Base-by-base conservation (phyloP, 805 yeast species). In the Metschnikowia peoriensis region DNA sequence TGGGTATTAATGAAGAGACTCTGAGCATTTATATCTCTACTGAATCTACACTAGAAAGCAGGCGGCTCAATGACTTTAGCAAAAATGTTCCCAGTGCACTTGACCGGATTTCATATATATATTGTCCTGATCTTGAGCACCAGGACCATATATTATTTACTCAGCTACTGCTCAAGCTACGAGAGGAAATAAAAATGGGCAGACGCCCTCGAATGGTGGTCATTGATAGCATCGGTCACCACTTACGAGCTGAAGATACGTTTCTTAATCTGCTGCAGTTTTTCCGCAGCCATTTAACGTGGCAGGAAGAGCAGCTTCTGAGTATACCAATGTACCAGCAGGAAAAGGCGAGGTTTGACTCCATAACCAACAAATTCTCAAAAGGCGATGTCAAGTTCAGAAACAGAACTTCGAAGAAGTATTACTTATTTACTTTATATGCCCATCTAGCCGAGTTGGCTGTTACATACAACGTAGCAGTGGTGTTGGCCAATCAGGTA, bases 161-260 rank as follows among this genome's bases (percentile, higher is more conserved):
- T 22, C 94, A 88, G 61, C 69, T 91, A 5, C 96, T 94, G 0
- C 69, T 76, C 1, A 67, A 88, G 32, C 42, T 63, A 10, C 44
- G 47, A 15, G 34, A 49, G 29, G 53, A 57, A 7, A 55, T 48
- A 34, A 64, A 70, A 34, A 56, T 65, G 11, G 66, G 69, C 0
- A 58, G 63, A 7, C 73, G 28, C 3, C 35, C 85, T 2, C 85
- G 80, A 41, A 62, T 87, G 29, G 73, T 93, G 0, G 77, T 90
- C 1, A 74, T 92, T 9, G 98, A 93, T 67, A 88, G 96, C 35
- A 81, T 92, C 4, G 84, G 93, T 0, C 96, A 89, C 62, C 96
- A 88, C 66, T 66, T 91, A 34, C 72, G 96, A 52, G 84, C 84
- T 1, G 89, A 85, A 56, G 65, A 60, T 27, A 55, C 60, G 10